A percentile compares a stretch with the other conserved stretches of the same genome.
Evolutionary conservation across 1,284 basidiomycete genomes (phyloP).

Genomic region (Pterula multifida): DNA sequence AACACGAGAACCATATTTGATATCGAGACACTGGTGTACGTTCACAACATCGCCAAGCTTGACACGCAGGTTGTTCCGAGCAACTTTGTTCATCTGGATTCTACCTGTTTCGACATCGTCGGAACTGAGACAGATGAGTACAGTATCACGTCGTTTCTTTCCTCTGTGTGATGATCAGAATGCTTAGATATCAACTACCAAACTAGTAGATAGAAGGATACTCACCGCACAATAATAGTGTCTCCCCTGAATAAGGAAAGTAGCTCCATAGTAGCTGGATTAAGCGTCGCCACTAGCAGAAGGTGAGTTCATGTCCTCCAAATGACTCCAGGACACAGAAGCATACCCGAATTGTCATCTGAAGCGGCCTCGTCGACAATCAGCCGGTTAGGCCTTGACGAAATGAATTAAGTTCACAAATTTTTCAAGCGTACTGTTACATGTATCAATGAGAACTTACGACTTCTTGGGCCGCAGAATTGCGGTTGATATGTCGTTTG

Average conservation of each 20-base stretch:
- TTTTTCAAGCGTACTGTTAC: no score
- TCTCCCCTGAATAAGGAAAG: constrained; percentile 93
- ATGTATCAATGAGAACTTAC: constrained; percentile 36
- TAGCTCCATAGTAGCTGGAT: constrained; percentile 94
- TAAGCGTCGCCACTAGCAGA: constrained; percentile 74
- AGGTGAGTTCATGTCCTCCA: neutral
- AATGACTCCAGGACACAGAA: neutral
- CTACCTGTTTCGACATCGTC: constrained; percentile 97
- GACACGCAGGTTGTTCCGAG: constrained; percentile 94
- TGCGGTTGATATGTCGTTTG: constrained; percentile 83
- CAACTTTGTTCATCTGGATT: constrained; percentile 98
- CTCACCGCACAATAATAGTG: constrained; percentile 81
- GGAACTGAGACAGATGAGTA: constrained; percentile 89
- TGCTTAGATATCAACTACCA: constrained; percentile 4
- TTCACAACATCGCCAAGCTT: constrained; percentile 96
- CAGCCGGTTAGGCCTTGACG: constrained; percentile 83
- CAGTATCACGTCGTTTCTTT: constrained; percentile 93
- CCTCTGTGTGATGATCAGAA: constrained; percentile 38
- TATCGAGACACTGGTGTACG: constrained; percentile 93
- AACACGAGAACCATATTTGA: constrained; percentile 98
- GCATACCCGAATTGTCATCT: constrained; percentile 85
- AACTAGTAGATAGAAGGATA: constrained; percentile 7
- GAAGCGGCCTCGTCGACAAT: constrained; percentile 86
- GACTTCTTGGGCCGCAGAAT: constrained; percentile 94
- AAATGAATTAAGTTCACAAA: no score